phyloP scores from a whole-genome alignment of 306 rosid genomes.

The Corylus americana region DNA sequence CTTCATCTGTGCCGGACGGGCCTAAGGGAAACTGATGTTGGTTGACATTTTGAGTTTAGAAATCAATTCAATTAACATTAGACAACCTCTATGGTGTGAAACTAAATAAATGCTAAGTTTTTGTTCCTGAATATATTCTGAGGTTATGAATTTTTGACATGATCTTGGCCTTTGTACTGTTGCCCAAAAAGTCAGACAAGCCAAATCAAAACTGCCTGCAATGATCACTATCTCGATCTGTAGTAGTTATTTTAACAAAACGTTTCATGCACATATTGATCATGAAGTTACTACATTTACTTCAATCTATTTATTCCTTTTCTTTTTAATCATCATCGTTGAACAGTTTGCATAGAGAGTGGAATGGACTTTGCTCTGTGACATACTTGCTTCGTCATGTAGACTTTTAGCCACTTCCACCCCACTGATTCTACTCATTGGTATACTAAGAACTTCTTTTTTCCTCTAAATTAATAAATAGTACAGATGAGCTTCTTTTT shows the following conservation, averaged over 20 bases:
- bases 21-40: too few relatives aligned
- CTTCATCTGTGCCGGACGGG: too few relatives aligned
- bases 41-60: too few relatives aligned
- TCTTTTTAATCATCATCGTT: constrained; percentile 24
- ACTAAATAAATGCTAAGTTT: not conserved
- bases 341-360: constrained; percentile 82
- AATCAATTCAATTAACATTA: too few relatives aligned
- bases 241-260: not conserved
- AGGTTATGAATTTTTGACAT: not conserved
- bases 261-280: not conserved
- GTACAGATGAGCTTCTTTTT: too few relatives aligned
- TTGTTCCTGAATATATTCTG: not conserved
- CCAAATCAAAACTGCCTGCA: not conserved
- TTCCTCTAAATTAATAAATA: too few relatives aligned
- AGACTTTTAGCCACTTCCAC: constrained; percentile 39
- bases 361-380: constrained; percentile 57
- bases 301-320: not conserved
- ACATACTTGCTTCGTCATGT: constrained; percentile 46
- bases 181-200: not conserved
- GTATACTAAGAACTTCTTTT: too few relatives aligned
- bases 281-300: constrained; percentile 6
- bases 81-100: not conserved
- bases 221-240: not conserved
- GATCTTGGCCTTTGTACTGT: not conserved
- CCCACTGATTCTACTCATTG: too few relatives aligned